These are phyloP conservation scores for Trichoderma semiorbis DNA, from an alignment of 2,329 filamentous ascomycete genomes.

Conservation along the genomic window DNA sequence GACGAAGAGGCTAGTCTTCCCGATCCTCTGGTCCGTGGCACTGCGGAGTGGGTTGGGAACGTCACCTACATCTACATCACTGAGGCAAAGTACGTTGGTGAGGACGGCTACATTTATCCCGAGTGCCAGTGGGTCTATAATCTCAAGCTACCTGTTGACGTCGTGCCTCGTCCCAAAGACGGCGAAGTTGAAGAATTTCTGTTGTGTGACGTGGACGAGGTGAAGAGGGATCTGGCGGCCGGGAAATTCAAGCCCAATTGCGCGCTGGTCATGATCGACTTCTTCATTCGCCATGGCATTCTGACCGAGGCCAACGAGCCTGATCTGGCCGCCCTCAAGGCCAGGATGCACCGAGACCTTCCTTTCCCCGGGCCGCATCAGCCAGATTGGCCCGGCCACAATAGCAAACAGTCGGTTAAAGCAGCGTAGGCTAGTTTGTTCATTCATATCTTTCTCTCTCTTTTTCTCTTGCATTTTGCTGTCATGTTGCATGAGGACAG, in stretches of 20 bases:
- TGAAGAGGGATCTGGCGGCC: slow-evolving; percentile 63
- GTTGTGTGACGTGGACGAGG: slow-evolving; percentile 72
- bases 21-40: slow-evolving; percentile 61
- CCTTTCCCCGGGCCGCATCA: slow-evolving; percentile 72
- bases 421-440: not conserved
- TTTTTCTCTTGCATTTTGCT: not conserved
- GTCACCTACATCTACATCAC: slow-evolving; percentile 85
- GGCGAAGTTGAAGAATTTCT: slow-evolving; percentile 85
- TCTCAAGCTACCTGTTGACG: slow-evolving; percentile 66
- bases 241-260: slow-evolving; percentile 94
- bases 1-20: slow-evolving; percentile 85
- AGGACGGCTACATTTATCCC: slow-evolving; percentile 78
- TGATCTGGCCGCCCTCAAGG: slow-evolving; percentile 71
- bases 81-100: slow-evolving; percentile 71
- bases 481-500: not conserved
- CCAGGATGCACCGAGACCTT: slow-evolving; percentile 71
- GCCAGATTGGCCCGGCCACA: slow-evolving; percentile 32
- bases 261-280: slow-evolving; percentile 78
- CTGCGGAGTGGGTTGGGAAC: slow-evolving; percentile 59
- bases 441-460: not conserved
- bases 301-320: slow-evolving; percentile 75
- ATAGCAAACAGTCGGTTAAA: not conserved
- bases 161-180: slow-evolving; percentile 74
- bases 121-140: slow-evolving; percentile 93
- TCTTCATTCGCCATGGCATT: slow-evolving; percentile 82